These are phyloP conservation scores for Aureoboletus auriporus DNA, from an alignment of 768 basidiomycete species.

Conservation along the genomic window DNA sequence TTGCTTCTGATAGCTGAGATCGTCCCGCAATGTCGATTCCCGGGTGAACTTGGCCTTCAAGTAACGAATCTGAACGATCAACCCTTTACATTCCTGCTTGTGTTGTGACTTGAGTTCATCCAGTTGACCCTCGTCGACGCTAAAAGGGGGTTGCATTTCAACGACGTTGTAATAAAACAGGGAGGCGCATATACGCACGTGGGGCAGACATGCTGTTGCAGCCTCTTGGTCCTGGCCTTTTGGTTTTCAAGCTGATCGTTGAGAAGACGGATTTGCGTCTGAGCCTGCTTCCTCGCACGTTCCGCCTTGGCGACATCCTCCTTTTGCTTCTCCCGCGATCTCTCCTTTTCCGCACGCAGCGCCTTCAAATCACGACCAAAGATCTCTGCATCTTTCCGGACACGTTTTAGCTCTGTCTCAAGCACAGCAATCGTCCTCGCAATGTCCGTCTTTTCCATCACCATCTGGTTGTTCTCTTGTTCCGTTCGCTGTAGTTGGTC, in stretches of 20 bases:
- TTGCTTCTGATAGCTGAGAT: conserved; percentile 81
- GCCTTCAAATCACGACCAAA: conserved; percentile 75
- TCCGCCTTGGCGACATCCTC: conserved; percentile 57
- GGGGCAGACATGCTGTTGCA: conserved; percentile 56
- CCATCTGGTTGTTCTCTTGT: conserved; percentile 59
- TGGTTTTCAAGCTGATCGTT: conserved; percentile 60
- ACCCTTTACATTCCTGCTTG: conserved; percentile 84
- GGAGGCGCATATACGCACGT: conserved; percentile 39
- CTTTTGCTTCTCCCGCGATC: conserved; percentile 48
- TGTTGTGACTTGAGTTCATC: conserved; percentile 59
- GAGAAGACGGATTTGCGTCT: conserved; percentile 60
- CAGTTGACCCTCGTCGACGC: conserved; percentile 53
- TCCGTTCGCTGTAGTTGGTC: conserved; percentile 60
- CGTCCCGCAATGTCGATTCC: conserved; percentile 74
- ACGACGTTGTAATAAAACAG: conserved; percentile 1
- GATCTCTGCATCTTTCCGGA: conserved; percentile 70
- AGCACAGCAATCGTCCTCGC: conserved; percentile 61
- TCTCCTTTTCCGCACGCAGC: conserved; percentile 65
- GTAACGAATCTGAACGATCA: conserved; percentile 88
- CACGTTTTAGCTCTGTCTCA: conserved; percentile 71
- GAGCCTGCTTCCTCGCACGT: conserved; percentile 61
- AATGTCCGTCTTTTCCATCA: conserved; percentile 61
- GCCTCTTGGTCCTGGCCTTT: conserved; percentile 36
- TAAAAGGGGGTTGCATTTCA: background rate
- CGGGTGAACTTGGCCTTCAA: conserved; percentile 89